phyloP scores from a whole-genome alignment of 75 land plant species.

The Pseudotsuga menziesii region DNA sequence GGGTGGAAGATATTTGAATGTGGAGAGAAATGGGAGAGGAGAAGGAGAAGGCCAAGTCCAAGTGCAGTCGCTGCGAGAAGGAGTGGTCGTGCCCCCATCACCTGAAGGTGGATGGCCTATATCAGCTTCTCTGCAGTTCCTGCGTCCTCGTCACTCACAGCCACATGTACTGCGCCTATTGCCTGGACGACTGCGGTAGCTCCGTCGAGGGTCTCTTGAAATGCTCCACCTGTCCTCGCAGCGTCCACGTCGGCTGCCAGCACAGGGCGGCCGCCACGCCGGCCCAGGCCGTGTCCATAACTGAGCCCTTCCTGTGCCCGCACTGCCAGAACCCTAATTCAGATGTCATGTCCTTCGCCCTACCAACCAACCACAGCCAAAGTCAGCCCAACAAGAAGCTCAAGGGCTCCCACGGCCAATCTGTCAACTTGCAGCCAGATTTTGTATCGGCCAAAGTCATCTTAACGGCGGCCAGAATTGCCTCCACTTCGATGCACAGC shows the following conservation, averaged over 20 bases:
- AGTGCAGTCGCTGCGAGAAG: constrained; percentile 5
- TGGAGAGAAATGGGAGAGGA: constrained; percentile 1
- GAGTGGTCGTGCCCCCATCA: neutral
- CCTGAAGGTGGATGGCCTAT: neutral
- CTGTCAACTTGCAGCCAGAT: neutral
- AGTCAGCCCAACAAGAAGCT: neutral
- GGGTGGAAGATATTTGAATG: neutral
- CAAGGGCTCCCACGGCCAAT: neutral
- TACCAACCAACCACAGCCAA: neutral
- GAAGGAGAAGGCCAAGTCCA: neutral
- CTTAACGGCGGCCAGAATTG: neutral
- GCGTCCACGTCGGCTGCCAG: neutral
- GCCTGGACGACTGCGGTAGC: neutral
- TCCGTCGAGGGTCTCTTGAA: neutral
- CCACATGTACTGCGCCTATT: constrained; percentile 4
- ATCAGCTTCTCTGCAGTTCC: constrained; percentile 1
- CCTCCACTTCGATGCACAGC: neutral
- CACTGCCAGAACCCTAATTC: constrained; percentile 10
- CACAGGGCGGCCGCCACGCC: neutral
- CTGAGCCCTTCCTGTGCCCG: neutral
- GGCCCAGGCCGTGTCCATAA: neutral
- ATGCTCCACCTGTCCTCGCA: constrained; percentile 1
- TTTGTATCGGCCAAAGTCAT: neutral
- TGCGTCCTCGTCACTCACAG: constrained; percentile 6
- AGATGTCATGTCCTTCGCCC: neutral